Conservation (phyloP, 2,329 filamentous ascomycete genomes). For the Hysterium pulicare region DNA sequence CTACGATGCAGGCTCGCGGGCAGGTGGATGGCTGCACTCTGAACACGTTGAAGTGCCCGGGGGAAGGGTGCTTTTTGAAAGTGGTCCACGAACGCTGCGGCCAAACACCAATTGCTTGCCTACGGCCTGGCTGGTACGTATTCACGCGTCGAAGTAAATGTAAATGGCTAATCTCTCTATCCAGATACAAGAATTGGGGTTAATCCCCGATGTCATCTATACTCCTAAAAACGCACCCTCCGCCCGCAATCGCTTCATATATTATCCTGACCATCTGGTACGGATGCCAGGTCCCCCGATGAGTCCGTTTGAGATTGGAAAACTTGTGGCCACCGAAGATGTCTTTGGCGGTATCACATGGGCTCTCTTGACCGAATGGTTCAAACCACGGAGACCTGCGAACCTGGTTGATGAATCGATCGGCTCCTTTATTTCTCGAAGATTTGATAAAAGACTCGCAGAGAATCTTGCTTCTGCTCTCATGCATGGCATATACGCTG, state of each 20-base stretch:
- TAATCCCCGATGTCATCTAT: conserved; percentile 56
- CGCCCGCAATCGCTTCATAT: conserved; percentile 70
- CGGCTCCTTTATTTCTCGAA: conserved; percentile 60
- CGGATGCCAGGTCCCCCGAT: conserved; percentile 24
- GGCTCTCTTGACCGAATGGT: conserved; percentile 35
- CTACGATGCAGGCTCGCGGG: conserved; percentile 66
- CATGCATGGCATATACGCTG: conserved; percentile 88
- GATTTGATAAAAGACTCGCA: conserved; percentile 54
- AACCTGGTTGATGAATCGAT: conserved; percentile 64
- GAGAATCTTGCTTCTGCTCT: conserved; percentile 73
- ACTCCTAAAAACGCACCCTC: conserved; percentile 51
- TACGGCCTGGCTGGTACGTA: conserved; percentile 66
- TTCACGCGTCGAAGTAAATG: no score
- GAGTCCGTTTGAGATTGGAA: conserved; percentile 25
- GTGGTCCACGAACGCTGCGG: conserved; percentile 75
- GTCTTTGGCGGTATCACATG: conserved; percentile 50
- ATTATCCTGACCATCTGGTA: conserved; percentile 81
- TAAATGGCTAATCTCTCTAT: no score
- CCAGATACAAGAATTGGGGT: conserved; percentile 57
- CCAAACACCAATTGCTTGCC: conserved; percentile 58
- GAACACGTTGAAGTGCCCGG: conserved; percentile 60
- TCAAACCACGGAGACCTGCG: conserved; percentile 27
- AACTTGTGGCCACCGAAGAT: conserved; percentile 50
- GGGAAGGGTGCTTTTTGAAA: conserved; percentile 70
- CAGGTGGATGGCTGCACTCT: conserved; percentile 84